Evolutionary conservation across 2,329 filamentous ascomycete species (phyloP).

Genomic region (Aspergillus terreus): DNA sequence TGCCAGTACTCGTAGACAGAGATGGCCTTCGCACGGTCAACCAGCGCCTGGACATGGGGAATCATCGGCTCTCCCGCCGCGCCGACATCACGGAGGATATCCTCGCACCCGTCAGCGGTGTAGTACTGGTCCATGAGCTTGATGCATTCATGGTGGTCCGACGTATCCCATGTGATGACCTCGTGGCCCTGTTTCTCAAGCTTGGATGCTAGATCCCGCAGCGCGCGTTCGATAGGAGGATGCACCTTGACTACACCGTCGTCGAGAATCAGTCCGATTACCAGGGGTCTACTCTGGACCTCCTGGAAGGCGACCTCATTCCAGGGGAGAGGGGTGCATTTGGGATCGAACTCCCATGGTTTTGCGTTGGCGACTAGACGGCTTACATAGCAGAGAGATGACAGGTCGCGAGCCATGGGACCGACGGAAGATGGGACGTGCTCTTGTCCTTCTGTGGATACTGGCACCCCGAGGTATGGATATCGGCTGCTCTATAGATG

Average conservation of each 20-base stretch:
- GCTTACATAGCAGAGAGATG: constrained; percentile 49
- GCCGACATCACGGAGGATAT: constrained; percentile 54
- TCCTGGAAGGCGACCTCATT: constrained; percentile 43
- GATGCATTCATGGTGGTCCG: constrained; percentile 52
- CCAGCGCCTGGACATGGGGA: constrained; percentile 55
- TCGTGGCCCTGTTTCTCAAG: constrained; percentile 52
- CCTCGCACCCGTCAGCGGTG: constrained; percentile 60
- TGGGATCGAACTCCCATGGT: constrained; percentile 55
- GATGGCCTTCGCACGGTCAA: constrained; percentile 52
- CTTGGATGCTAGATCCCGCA: constrained; percentile 33
- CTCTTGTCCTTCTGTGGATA: constrained; percentile 62
- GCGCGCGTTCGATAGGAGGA: constrained; percentile 49
- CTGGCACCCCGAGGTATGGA: constrained; percentile 56
- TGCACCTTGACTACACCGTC: constrained; percentile 55
- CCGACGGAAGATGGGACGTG: constrained; percentile 63
- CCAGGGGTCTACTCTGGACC: constrained; percentile 42
- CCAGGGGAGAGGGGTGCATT: constrained; percentile 54
- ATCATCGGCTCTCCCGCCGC: constrained; percentile 58
- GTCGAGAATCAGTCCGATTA: constrained; percentile 49
- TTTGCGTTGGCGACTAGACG: constrained; percentile 45
- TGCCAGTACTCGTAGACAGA: constrained; percentile 67
- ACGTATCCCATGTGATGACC: constrained; percentile 51
- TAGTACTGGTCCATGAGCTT: constrained; percentile 61
- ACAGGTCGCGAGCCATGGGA: constrained; percentile 53
- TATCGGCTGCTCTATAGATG: constrained; percentile 53